Base-by-base conservation (phyloP, 345 rosid genomes). In the Eucalyptus tenuipes region DNA sequence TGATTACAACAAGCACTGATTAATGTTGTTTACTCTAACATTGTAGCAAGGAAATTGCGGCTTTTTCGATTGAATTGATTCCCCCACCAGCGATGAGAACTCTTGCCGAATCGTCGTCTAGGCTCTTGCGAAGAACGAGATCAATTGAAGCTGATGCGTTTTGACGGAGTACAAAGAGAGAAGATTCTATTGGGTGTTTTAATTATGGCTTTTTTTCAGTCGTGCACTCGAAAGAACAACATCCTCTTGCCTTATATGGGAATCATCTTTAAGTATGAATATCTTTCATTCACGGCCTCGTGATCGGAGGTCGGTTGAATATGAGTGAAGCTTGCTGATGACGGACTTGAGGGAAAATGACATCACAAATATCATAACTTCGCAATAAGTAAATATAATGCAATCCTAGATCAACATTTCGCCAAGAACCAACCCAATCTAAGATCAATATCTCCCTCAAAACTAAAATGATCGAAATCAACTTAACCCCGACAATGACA, bases 301-400 rank as follows among this genome's bases (percentile, higher is more conserved):
- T 13, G 33, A 61, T 3, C 9, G 5, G 29, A 13, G 71, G 71
- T 59, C 5, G 3, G 2, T 29, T 61, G 71, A 61, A 29, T 6
- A 7, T 29, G 68, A 61, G 17, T 29, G 68, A 61, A 29, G 68
- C 68, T 61, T 25, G n/a, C 12, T 1, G 64, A 25, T 11, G n/a
- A 57, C 1, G 14, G 14, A 57, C n/a, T 10, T 24, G n/a, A 25
- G 13, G 4, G 5, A 20, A 55, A 55, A 55, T 20, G 27, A 55
- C 59, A 22, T 20, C 5, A 55, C 5, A 55, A 20, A 22, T 55
- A 9, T 55, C 59, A 22, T 55, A 55, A 55, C 11, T 55, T 55
- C 2, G 0, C 2, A 2, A 55, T 55, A 55, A 55, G 2, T 55
- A 0, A 22, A 20, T 20, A 55, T 55, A 55, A 55, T 0, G 29